Percentiles rank a stretch among this genome's conserved stretches.
These are phyloP conservation scores for Yamadazyma mexicana DNA, from an alignment of 1,139 yeast species.

Conservation along the genomic window DNA sequence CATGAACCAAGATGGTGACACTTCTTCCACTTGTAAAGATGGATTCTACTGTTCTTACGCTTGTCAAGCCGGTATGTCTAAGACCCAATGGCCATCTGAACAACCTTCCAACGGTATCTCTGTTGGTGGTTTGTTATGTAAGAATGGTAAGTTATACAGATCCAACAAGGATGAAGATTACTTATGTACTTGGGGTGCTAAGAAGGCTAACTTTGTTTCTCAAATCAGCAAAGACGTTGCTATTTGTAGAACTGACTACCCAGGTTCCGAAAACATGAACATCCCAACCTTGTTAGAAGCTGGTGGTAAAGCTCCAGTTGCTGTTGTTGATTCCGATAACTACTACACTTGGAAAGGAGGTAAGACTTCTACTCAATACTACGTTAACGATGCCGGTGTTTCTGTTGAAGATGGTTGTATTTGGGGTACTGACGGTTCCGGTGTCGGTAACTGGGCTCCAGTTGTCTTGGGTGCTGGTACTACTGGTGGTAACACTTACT, in stretches of 20 bases:
- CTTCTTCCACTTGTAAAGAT: slow-evolving; percentile 70
- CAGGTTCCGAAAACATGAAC: slow-evolving; percentile 98
- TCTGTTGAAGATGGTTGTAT: slow-evolving; percentile 84
- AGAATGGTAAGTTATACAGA: slow-evolving; percentile 76
- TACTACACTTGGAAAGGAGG: slow-evolving; percentile 85
- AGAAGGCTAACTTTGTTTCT: slow-evolving; percentile 68
- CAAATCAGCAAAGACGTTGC: slow-evolving; percentile 68
- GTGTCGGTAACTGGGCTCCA: slow-evolving; percentile 98
- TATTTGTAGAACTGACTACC: slow-evolving; percentile 96
- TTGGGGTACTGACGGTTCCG: slow-evolving; percentile 83
- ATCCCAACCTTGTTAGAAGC: slow-evolving; percentile 81
- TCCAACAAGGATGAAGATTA: slow-evolving; percentile 60
- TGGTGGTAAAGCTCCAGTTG: slow-evolving; percentile 63
- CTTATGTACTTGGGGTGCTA: slow-evolving; percentile 84
- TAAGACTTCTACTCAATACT: slow-evolving; percentile 91
- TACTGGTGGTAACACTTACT: slow-evolving; percentile 74
- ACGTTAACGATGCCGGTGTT: slow-evolving; percentile 96
- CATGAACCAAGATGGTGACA: slow-evolving; percentile 56
- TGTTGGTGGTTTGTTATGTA: slow-evolving; percentile 86
- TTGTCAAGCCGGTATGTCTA: slow-evolving; percentile 94
- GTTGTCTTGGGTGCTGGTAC: slow-evolving; percentile 91
- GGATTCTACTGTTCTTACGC: slow-evolving; percentile 96
- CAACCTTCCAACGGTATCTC: slow-evolving; percentile 90
- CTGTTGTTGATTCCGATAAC: slow-evolving; percentile 73
- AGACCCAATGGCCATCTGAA: slow-evolving; percentile 89